phyloP scores from a whole-genome alignment of 23 red algal species.

The Chondrus crispus region DNA sequence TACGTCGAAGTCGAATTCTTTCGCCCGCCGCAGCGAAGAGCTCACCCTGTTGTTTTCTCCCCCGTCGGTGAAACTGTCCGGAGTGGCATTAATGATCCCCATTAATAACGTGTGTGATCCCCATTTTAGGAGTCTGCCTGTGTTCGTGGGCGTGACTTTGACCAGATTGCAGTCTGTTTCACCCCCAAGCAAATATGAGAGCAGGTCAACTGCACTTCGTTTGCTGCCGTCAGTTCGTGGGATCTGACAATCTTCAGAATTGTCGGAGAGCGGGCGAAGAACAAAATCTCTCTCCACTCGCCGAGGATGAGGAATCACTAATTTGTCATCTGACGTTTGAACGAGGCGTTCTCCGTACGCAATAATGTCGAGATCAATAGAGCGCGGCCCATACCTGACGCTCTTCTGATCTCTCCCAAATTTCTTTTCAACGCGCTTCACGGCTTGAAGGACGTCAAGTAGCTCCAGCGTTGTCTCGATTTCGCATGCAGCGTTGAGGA shows the following conservation, averaged over 20 bases:
- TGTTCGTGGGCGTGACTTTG: conserved; percentile 28
- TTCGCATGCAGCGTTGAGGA: conserved; percentile 79
- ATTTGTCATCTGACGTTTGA: background rate
- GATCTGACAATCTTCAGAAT: background rate
- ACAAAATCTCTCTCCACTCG: conserved; percentile 85
- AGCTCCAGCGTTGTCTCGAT: conserved; percentile 54
- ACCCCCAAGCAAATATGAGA: background rate
- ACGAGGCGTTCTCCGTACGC: conserved; percentile 35
- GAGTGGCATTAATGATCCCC: conserved; percentile 93
- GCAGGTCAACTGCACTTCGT: background rate
- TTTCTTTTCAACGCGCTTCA: conserved; percentile 71
- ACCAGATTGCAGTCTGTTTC: background rate
- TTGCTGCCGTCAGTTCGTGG: background rate
- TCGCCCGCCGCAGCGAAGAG: conserved; percentile 36
- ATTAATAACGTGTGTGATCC: conserved; percentile 44
- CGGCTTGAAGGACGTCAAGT: conserved; percentile 30
- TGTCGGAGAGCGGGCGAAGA: conserved; percentile 65
- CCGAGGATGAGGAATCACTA: conserved; percentile 82
- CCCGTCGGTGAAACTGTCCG: conserved; percentile 97
- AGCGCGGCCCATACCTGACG: conserved; percentile 71
- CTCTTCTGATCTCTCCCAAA: conserved; percentile 4
- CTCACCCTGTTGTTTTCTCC: conserved; percentile 34
- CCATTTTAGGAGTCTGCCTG: conserved; percentile 23
- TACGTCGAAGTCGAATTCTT: conserved; percentile 59
- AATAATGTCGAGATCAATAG: conserved; percentile 90